phyloP scores from a whole-genome alignment of 2,329 filamentous ascomycete species.

The Neocatenulostroma microsporum region DNA sequence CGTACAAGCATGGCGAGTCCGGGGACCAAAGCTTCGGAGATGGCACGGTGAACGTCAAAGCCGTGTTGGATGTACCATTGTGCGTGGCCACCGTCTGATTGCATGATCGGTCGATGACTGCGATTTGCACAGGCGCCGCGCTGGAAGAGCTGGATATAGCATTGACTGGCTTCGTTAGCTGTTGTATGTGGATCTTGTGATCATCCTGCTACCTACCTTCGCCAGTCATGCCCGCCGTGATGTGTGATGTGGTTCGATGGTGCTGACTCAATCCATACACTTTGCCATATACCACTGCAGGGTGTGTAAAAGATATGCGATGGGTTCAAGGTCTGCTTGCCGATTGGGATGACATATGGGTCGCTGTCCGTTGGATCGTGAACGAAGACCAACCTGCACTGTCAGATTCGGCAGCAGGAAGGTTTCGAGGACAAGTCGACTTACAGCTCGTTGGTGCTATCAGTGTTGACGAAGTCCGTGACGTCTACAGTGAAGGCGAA shows the following conservation, averaged over 20 bases:
- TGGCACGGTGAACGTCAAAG: slow-evolving; percentile 50
- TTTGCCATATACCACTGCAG: slow-evolving; percentile 68
- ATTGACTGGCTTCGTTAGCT: slow-evolving; percentile 10
- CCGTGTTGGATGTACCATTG: slow-evolving; percentile 39
- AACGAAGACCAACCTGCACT: slow-evolving; percentile 53
- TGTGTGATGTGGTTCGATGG: slow-evolving; percentile 50
- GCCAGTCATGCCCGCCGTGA: slow-evolving; percentile 40
- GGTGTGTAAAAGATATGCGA: slow-evolving; percentile 65
- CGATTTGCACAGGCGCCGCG: slow-evolving; percentile 32
- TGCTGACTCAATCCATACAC: slow-evolving; percentile 63
- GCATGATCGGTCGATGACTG: slow-evolving; percentile 9
- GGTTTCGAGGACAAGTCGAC: slow-evolving; percentile 36
- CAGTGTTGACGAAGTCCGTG: slow-evolving; percentile 55
- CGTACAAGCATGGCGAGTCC: slow-evolving; percentile 55
- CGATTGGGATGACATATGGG: slow-evolving; percentile 53
- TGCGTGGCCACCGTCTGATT: slow-evolving; percentile 34
- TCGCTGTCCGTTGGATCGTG: slow-evolving; percentile 58
- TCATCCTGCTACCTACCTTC: slow-evolving; percentile 4
- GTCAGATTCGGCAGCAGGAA: no score
- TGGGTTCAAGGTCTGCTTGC: slow-evolving; percentile 46
- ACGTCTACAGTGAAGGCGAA: slow-evolving; percentile 51
- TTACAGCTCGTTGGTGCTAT: slow-evolving; percentile 52
- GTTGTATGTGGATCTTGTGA: not conserved
- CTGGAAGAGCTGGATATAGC: slow-evolving; percentile 42
- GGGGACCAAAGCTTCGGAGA: slow-evolving; percentile 59